A percentile compares a stretch with the other conserved stretches of the same genome.
Evolutionary conservation across 202 grass and related monocot genomes (phyloP).

Genomic region (Digitaria exilis): DNA sequence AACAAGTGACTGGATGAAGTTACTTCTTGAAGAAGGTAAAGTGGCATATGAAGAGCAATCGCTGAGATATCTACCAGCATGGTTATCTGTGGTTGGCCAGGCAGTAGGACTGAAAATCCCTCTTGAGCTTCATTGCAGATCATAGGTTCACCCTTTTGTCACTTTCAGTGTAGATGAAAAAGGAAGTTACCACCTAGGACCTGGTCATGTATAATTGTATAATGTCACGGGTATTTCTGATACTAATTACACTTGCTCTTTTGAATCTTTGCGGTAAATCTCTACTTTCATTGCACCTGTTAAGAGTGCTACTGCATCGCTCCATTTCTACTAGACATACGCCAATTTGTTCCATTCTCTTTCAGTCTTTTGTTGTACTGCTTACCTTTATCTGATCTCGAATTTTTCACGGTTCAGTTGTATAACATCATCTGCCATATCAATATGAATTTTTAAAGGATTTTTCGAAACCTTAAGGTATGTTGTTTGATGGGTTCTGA

Average conservation of each 20-base stretch:
- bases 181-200: no score
- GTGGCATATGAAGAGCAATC: not conserved
- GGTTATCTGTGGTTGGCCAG: conserved; percentile 84
- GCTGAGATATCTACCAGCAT: conserved; percentile 67
- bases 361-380: not conserved
- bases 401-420: not conserved
- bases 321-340: not conserved
- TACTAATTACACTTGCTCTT: not conserved
- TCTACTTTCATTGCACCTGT: not conserved
- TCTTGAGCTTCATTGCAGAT: conserved; percentile 52
- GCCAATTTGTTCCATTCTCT: not conserved
- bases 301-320: not conserved
- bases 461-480: not conserved
- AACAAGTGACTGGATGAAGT: conserved; percentile 86
- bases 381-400: not conserved
- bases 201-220: conserved; percentile 13
- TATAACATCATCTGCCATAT: not conserved
- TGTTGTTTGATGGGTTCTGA: no score
- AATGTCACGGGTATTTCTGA: not conserved
- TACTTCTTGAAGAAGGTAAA: conserved; percentile 51
- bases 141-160: conserved; percentile 35
- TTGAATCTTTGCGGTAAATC: conserved; percentile 1
- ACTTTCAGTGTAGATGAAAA: no score
- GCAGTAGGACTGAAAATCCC: conserved; percentile 78
- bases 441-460: not conserved